phyloP scores from a whole-genome alignment of 2,329 filamentous ascomycete genomes.

The Blastomyces percursus region DNA sequence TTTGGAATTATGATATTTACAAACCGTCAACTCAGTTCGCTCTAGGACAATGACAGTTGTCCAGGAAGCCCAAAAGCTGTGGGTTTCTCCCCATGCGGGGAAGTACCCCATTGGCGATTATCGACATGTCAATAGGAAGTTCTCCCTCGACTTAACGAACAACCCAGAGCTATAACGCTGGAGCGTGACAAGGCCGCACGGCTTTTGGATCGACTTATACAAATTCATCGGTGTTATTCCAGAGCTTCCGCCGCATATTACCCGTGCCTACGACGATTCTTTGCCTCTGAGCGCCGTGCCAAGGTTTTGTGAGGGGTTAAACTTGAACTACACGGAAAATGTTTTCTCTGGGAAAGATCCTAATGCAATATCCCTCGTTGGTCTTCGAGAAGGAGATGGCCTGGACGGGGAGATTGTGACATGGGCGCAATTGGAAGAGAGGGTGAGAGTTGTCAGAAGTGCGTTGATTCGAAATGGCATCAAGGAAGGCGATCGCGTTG shows the following conservation, averaged over 20 bases:
- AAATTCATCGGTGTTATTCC: slow-evolving; percentile 29
- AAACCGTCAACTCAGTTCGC: not conserved
- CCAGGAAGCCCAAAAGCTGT: slow-evolving; percentile 6
- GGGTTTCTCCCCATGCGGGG: slow-evolving; percentile 12
- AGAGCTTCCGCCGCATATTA: slow-evolving; percentile 22
- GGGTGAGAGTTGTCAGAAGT: slow-evolving; percentile 28
- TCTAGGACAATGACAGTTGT: not conserved
- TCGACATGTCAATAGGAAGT: slow-evolving; percentile 13
- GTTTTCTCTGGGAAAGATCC: slow-evolving; percentile 26
- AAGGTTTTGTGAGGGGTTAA: slow-evolving; percentile 29
- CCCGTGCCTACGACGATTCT: slow-evolving; percentile 29
- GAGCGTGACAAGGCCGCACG: slow-evolving; percentile 30
- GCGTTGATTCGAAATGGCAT: slow-evolving; percentile 30
- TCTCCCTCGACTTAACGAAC: slow-evolving; percentile 9
- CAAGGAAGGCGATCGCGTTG: slow-evolving; percentile 30
- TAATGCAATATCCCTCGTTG: slow-evolving; percentile 29
- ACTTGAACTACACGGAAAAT: slow-evolving; percentile 34
- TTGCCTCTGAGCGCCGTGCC: slow-evolving; percentile 29
- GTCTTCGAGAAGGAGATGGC: slow-evolving; percentile 29
- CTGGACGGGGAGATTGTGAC: slow-evolving; percentile 30
- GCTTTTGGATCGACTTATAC: slow-evolving; percentile 37
- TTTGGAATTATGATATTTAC: not conserved
- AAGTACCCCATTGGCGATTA: slow-evolving; percentile 14
- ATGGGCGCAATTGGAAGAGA: slow-evolving; percentile 31
- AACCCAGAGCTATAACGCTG: slow-evolving; percentile 32